Evolutionary conservation across 305 asterid species (phyloP), one percentile per base, ranked within the genome.

Genomic region (Galium porrigens): DNA sequence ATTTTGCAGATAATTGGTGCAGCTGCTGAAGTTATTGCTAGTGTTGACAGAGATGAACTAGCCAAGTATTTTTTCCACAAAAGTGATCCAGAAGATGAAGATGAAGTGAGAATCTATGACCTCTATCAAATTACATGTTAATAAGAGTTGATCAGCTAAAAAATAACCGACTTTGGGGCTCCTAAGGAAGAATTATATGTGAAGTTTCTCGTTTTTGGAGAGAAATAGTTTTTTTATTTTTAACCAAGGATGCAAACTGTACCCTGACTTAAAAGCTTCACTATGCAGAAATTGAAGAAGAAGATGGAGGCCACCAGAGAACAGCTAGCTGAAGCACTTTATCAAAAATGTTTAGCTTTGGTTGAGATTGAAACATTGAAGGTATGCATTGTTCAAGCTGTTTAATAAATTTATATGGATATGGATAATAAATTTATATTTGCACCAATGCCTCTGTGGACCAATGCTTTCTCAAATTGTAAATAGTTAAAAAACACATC

Each of bases 1-100:
- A 52, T 30, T 70, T 72, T 80, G 77, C 94, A 92, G 99, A 76
- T 92, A 70, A 78, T 85, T 73, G 62, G 70, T 69, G 95, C 92
- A 2, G 86, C 99, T 37, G 86, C 86, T 61, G 99, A 92, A 77
- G 87, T 89, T 58, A 72, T 86, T 59, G 78, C 72, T 62, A 87
- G 97, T 78, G 81, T 92, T 61, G 84, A 89, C 73, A 76, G 64
- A 58, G 97, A 89, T 67, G 89, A 87, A 72, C 70, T 92, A 79
- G 84, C 94, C 64, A 89, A 78, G 74, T 82, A 76, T 69, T 75
- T 84, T 70, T 81, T 91, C 52, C 74, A 74, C 66, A 85, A 76
- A 80, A 77, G 81, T 77, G 96, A 92, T 63, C 92, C 95, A 53
- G 99, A 92, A 63, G 97, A 92, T 9, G 99, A 92, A 68, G 82